Evolutionary conservation across 2,329 filamentous ascomycete genomes (phyloP), one percentile per base, ranked within the genome.

Genomic region (Aspergillus glaucus): DNA sequence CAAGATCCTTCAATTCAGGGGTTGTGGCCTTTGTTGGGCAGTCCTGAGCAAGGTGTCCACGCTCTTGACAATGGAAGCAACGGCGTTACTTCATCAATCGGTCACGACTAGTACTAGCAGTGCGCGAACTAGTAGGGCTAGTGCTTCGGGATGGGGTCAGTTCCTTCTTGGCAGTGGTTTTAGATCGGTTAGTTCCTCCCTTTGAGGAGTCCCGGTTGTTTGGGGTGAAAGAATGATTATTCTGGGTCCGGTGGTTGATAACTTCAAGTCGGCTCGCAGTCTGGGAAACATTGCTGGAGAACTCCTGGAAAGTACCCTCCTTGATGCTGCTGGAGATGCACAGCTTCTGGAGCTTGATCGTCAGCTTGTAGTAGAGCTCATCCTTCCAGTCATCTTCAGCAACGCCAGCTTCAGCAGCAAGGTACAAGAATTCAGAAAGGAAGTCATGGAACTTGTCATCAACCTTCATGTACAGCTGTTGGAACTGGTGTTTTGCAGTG

Each of bases 401-500:
- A 8, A 43, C 3, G 3, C 17, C 36, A 26, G 44, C 24, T 44
- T 50, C 48, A 3, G 15, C 15, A 3, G 48, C 48, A 22, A 45
- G 26, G 10, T 49, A 45, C 6, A 42, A 15, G 34, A 49, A 49
- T 36, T 49, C 47, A 17, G 34, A 37, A 19, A 49, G 24, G 26
- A 45, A 49, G 15, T 49, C 43, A 32, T 49, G 42, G 34, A 22
- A 49, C 6, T 43, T 41, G n/a, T 42, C 42, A 12, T 3, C 21
- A 10, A 8, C 14, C 15, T 22, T 45, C 47, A 45, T 49, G 5
- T 30, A 24, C 12, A 49, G 17, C 3, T 21, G 10, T 3, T 22
- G 9, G 26, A 45, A 45, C 15, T 42, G 32, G 9, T 19, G 6
- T 34, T 46, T 45, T 1, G 47, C 43, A 32, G 19, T 45, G 12